A percentile compares a stretch with the other conserved stretches of the same genome.
These are phyloP conservation scores for Ascochyta koolunga DNA, from an alignment of 2,329 filamentous ascomycete species.

Conservation along the genomic window DNA sequence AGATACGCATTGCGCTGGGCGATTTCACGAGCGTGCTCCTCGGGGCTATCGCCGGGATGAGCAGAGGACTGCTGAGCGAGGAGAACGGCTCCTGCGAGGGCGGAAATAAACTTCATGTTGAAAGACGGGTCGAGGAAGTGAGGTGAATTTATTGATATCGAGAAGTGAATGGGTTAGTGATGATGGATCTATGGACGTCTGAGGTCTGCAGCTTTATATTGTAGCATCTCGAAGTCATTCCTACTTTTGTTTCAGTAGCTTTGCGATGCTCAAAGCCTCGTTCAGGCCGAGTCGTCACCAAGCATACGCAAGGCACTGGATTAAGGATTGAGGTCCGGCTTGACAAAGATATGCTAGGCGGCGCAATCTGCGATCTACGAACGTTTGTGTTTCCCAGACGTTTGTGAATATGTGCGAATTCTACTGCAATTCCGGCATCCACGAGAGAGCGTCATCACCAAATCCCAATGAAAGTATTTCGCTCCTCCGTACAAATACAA, in stretches of 20 bases:
- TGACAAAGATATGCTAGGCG: constrained; percentile 3
- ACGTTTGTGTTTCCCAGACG: background rate
- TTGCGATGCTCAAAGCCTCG: background rate
- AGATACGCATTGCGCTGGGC: constrained; percentile 46
- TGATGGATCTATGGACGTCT: background rate
- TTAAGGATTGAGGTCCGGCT: constrained; percentile 4
- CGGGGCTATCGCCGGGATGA: constrained; percentile 47
- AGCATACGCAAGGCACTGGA: constrained; percentile 15
- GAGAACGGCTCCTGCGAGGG: constrained; percentile 34
- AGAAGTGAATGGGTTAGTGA: constrained; percentile 8
- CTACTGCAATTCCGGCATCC: background rate
- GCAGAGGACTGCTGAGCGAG: constrained; percentile 38
- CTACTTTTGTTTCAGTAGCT: background rate
- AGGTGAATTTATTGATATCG: constrained; percentile 6
- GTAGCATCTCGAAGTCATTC: background rate
- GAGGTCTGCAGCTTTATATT: constrained; percentile 11
- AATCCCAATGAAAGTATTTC: background rate
- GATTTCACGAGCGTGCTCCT: constrained; percentile 44
- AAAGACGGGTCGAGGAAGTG: background rate
- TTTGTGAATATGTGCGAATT: background rate
- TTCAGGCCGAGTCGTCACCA: constrained; percentile 16
- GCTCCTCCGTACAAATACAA: background rate
- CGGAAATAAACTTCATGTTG: constrained; percentile 34
- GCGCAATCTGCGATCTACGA: background rate
- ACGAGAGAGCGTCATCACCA: background rate